Evolutionary conservation across 1,139 yeast species (phyloP).

Genomic region (Saccharomyces hybrid): DNA sequence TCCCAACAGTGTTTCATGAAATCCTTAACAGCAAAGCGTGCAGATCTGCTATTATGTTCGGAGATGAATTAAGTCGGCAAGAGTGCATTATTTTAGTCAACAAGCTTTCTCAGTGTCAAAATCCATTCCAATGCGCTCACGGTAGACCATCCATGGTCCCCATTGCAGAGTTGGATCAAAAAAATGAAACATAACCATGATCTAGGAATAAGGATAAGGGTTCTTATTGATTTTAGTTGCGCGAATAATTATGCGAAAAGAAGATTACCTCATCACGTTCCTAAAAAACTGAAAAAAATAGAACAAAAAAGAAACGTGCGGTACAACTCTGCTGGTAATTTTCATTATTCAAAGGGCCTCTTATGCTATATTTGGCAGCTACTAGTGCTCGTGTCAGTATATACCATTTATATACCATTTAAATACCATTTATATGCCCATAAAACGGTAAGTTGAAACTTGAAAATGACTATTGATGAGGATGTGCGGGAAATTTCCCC

Average conservation of each 20-base stretch:
- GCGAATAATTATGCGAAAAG: not conserved
- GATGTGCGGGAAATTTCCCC: constrained; percentile 8
- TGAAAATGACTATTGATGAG: constrained; percentile 3
- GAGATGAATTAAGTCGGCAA: constrained; percentile 39
- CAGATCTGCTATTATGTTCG: constrained; percentile 66
- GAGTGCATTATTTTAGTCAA: constrained; percentile 43
- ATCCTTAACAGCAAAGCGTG: constrained; percentile 60
- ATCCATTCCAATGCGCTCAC: constrained; percentile 81
- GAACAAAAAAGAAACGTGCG: not conserved
- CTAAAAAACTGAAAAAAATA: not conserved
- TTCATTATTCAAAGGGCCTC: not conserved
- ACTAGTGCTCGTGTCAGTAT: too few species aligned
- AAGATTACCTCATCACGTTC: not conserved
- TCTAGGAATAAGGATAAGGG: not conserved
- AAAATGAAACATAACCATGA: not conserved
- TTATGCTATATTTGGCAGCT: not conserved
- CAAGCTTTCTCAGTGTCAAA: constrained; percentile 41
- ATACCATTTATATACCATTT: not conserved
- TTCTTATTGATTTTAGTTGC: not conserved
- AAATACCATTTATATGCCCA: not conserved
- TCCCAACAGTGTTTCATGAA: constrained; percentile 47
- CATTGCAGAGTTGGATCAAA: constrained; percentile 30
- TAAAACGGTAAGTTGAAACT: not conserved
- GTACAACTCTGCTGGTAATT: not conserved
- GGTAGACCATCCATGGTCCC: constrained; percentile 76